Base-by-base conservation (phyloP, 129 eudicot species). In the Erigeron canadensis region DNA sequence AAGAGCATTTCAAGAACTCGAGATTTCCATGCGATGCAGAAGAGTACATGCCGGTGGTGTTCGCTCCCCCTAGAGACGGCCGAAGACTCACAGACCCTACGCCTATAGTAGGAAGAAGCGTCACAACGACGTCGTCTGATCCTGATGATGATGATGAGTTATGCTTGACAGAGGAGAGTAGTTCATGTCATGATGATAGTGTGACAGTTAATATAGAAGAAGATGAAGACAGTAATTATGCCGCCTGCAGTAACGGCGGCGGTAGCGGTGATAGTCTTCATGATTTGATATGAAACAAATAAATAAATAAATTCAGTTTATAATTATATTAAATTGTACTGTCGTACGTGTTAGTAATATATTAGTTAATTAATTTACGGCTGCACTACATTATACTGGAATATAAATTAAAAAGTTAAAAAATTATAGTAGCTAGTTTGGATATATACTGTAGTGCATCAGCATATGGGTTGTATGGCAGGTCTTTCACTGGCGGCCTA, bases 1-100 rank as follows among this genome's bases (percentile, higher is more conserved):
- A 84, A 66, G 98, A 93, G 67, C 98, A 93, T 65, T 93, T 93
- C 86, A 93, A 84, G 86, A 89, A 86, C 83, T 87, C 96, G 9
- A 93, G 87, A 81, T 93, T 93, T 72, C 95, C 96, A 48, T 71
- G 88, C 17, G 89, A 87, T 0, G 83, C 82, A 8, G 95, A 89
- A 17, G 98, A 93, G 68, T 89, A 93, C 81, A 80, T 93, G 88
- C 98, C 98, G 13, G 96, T 93, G 34, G 77, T 84, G 18, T 93
- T 93, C 69, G 69, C 84, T 0, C 98, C 98, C 4, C 93, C 98
- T 13, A 84, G 98, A 22, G 95, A 93, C 47, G 98, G 98, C 17
- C 75, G 80, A 50, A 28, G 6, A 1, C 56, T 85, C 63, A 81
- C 86, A 0, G 81, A 81, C 2, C 89, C 98, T 0, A 40, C 59